Evolutionary conservation across 1,139 yeast genomes (phyloP).

Genomic region (Debaryomyces udenii): DNA sequence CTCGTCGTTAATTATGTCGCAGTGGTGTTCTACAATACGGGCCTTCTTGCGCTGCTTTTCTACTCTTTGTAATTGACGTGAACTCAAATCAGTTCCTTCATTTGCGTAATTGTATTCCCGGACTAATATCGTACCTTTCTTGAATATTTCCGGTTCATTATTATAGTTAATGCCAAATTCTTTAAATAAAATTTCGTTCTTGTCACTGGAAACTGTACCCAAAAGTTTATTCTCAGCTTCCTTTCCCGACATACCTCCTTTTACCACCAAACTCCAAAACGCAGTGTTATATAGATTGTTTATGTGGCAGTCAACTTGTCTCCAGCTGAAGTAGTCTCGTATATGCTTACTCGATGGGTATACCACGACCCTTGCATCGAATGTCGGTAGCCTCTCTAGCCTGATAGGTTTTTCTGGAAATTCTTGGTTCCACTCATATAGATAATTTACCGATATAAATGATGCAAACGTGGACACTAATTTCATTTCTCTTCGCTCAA

Average conservation of each 20-base stretch:
- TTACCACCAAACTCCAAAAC: slow-evolving; percentile 81
- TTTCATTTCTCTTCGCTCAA: slow-evolving; percentile 81
- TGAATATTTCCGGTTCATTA: slow-evolving; percentile 82
- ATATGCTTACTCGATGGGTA: slow-evolving; percentile 69
- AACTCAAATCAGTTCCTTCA: slow-evolving; percentile 25
- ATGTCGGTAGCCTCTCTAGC: slow-evolving; percentile 67
- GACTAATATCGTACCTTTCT: slow-evolving; percentile 79
- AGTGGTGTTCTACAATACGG: slow-evolving; percentile 48
- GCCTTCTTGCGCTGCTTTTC: slow-evolving; percentile 55
- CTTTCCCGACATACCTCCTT: slow-evolving; percentile 70
- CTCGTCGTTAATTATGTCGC: slow-evolving; percentile 57
- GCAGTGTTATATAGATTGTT: slow-evolving; percentile 91
- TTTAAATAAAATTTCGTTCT: slow-evolving; percentile 79
- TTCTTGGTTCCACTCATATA: slow-evolving; percentile 61
- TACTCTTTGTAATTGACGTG: slow-evolving; percentile 54
- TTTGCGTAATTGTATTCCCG: slow-evolving; percentile 44
- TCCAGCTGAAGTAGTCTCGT: slow-evolving; percentile 88
- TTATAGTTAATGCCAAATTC: slow-evolving; percentile 87
- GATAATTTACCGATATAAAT: slow-evolving; percentile 77
- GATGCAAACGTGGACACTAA: slow-evolving; percentile 81
- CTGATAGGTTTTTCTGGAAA: slow-evolving; percentile 51
- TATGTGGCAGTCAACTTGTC: slow-evolving; percentile 97
- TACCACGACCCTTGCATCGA: slow-evolving; percentile 87
- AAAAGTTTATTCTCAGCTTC: slow-evolving; percentile 75
- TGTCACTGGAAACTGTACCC: slow-evolving; percentile 81